phyloP scores from a whole-genome alignment of 768 basidiomycete genomes.

The Calocybe indica region DNA sequence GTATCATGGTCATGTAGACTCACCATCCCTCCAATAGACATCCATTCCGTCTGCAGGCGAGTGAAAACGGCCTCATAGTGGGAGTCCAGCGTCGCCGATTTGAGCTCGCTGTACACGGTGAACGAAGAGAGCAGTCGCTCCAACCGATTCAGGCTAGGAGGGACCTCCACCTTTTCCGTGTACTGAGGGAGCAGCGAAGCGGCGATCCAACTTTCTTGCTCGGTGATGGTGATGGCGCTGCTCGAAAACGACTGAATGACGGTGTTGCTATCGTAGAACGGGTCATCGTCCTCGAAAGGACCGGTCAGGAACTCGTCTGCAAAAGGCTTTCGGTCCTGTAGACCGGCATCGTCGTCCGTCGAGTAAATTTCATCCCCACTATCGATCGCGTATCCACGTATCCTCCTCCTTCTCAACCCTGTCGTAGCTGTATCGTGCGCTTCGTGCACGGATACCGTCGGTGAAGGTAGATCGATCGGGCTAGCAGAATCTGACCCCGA shows the following conservation, averaged over 20 bases:
- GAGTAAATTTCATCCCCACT: slow-evolving; percentile 34
- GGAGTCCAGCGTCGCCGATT: slow-evolving; percentile 36
- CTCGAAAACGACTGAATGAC: background rate
- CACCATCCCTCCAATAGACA: slow-evolving; percentile 56
- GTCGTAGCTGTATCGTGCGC: slow-evolving; percentile 6
- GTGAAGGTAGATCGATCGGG: background rate
- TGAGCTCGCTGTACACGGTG: slow-evolving; percentile 52
- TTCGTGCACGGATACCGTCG: background rate
- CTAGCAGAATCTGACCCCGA: background rate
- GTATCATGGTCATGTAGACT: slow-evolving; percentile 13
- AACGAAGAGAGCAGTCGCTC: slow-evolving; percentile 42
- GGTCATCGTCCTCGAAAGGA: slow-evolving; percentile 16
- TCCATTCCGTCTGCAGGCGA: slow-evolving; percentile 57
- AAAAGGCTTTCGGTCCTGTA: slow-evolving; percentile 14
- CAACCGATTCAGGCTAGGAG: slow-evolving; percentile 17
- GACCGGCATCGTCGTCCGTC: slow-evolving; percentile 15
- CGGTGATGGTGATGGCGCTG: too few relatives aligned
- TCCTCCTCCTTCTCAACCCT: slow-evolving; percentile 22
- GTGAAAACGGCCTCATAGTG: slow-evolving; percentile 45
- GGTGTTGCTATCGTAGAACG: background rate
- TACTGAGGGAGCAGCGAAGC: slow-evolving; percentile 31
- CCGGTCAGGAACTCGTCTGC: slow-evolving; percentile 14
- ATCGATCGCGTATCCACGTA: slow-evolving; percentile 33
- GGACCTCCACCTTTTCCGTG: slow-evolving; percentile 32
- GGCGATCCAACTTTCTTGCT: slow-evolving; percentile 2